Evolutionary conservation across 2,329 filamentous ascomycete genomes (phyloP).

Genomic region (Fusarium humuli): DNA sequence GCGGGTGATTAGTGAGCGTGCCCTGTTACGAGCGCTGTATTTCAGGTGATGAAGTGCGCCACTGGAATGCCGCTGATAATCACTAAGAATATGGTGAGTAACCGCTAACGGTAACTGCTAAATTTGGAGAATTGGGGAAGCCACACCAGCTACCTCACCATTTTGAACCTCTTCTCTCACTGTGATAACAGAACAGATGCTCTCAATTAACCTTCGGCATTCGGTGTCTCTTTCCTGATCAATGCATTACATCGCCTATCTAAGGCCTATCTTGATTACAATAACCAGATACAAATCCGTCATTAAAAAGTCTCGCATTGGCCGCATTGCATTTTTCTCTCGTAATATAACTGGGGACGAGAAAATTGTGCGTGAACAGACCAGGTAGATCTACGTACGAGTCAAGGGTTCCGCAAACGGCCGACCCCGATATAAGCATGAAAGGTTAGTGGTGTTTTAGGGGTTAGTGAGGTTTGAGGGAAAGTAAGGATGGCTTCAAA

Average conservation of each 20-base stretch:
- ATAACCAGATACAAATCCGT: constrained; percentile 23
- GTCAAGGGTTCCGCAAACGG: constrained; percentile 28
- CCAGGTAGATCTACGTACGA: constrained; percentile 26
- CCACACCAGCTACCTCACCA: neutral
- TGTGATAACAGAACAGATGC: neutral
- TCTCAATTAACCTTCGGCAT: constrained; percentile 16
- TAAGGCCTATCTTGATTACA: constrained; percentile 35
- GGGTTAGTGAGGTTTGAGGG: neutral
- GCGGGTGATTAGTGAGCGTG: neutral
- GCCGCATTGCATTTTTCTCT: constrained; percentile 8
- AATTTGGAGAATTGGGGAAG: no score
- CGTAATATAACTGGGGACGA: constrained; percentile 27
- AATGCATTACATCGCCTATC: constrained; percentile 34
- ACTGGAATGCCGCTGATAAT: neutral
- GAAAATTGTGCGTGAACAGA: constrained; percentile 11
- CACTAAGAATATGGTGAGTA: neutral
- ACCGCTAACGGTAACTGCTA: neutral
- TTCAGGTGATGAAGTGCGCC: neutral
- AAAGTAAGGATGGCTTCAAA: constrained; percentile 2
- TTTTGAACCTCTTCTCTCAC: neutral
- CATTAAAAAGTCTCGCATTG: constrained; percentile 34
- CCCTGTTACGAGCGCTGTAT: neutral
- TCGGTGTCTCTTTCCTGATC: constrained; percentile 20
- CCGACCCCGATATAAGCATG: constrained; percentile 15
- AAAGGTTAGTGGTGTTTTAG: no score